phyloP scores from a whole-genome alignment of 352 stramenopile genomes.

The Pythium aquatile region DNA sequence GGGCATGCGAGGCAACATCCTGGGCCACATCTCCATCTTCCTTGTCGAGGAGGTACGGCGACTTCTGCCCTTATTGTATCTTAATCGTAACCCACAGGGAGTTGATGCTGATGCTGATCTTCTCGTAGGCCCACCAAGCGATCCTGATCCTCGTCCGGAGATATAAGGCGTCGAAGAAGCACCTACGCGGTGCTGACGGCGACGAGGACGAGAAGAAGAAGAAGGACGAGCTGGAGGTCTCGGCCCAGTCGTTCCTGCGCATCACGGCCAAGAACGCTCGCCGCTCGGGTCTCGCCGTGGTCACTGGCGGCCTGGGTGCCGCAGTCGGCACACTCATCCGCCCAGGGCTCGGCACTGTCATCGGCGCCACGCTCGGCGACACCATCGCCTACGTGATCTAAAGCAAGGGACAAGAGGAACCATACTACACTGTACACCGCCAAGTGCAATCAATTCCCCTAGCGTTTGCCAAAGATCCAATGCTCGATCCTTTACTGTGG shows the following conservation, averaged over 20 bases:
- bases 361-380: constrained; percentile 76
- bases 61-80: background rate
- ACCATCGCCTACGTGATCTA: constrained; percentile 80
- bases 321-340: constrained; percentile 70
- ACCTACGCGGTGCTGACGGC: constrained; percentile 29
- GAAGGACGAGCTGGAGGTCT: constrained; percentile 7
- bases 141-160: constrained; percentile 69
- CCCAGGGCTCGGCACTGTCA: constrained; percentile 72
- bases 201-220: constrained; percentile 19
- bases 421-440: background rate
- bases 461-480: too few species aligned
- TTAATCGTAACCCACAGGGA: background rate
- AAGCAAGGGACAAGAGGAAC: background rate
- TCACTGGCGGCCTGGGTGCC: constrained; percentile 66
- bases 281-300: constrained; percentile 60
- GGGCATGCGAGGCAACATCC: constrained; percentile 68
- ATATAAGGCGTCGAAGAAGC: constrained; percentile 41
- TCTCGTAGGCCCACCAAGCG: constrained; percentile 58
- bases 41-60: constrained; percentile 69
- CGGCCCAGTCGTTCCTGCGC: constrained; percentile 36
- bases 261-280: constrained; percentile 58
- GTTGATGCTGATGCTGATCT: background rate
- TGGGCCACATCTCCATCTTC: constrained; percentile 80
- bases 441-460: constrained; percentile 1
- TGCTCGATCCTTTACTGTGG: too few species aligned